These are phyloP conservation scores for Poteriospumella lacustris DNA, from an alignment of 108 stramenopile species.

Conservation along the genomic window DNA sequence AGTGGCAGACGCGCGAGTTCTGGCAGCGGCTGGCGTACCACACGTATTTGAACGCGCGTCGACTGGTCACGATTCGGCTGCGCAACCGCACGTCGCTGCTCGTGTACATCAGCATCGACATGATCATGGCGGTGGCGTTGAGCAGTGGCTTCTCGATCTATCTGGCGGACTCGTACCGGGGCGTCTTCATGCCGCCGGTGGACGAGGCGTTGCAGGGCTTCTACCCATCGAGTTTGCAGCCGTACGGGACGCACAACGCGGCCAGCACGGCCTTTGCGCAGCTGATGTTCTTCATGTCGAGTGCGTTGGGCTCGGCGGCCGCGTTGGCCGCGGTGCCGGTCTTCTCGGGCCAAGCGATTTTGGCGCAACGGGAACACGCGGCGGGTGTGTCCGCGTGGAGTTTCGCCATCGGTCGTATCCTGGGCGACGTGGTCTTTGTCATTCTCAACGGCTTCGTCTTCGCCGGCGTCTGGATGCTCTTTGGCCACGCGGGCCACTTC, in stretches of 20 bases:
- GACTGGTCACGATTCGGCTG: neutral
- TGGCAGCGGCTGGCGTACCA: too few relatives aligned
- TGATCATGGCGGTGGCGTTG: neutral
- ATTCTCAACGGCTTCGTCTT: neutral
- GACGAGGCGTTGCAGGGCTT: neutral
- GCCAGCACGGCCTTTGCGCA: neutral
- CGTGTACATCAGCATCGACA: neutral
- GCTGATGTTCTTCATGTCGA: neutral
- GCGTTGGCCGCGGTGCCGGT: neutral
- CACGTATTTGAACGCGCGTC: neutral
- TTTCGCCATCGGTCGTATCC: neutral
- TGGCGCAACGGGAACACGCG: neutral
- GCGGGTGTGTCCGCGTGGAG: neutral
- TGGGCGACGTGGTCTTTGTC: neutral
- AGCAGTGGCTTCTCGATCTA: neutral
- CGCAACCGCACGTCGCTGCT: neutral
- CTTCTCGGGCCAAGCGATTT: neutral
- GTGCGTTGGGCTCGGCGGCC: neutral
- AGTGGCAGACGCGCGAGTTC: neutral
- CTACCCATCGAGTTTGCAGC: neutral
- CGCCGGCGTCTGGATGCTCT: neutral
- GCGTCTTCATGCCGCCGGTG: neutral
- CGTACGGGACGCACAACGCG: neutral
- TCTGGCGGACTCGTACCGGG: neutral
- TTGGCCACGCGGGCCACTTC: neutral